Evolutionary conservation across 2,329 filamentous ascomycete species (phyloP), one percentile per base, ranked within the genome.

Genomic region (Alternaria triticimaculans): DNA sequence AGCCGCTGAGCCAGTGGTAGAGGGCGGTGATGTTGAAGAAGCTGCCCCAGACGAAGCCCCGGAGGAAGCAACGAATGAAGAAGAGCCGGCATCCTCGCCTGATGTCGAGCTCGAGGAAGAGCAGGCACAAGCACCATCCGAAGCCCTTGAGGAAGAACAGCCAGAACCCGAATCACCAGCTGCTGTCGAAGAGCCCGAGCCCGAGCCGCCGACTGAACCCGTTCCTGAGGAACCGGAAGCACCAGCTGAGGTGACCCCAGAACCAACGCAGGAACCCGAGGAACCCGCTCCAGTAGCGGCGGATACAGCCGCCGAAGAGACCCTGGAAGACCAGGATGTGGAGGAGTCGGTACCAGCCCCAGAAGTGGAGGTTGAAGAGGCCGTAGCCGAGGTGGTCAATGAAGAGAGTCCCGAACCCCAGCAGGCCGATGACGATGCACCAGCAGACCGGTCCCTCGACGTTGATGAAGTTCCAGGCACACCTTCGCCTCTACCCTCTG

Each of bases 381-480:
- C 18, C 5, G 20, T 28, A 26, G 33, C 23, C 14, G 53, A 56
- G 23, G 21, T 25, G 23, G 41, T 23, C 20, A 46, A 58, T 33
- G 25, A 45, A 26, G 59, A 49, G 6, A 23, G 9, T 44, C 20
- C 30, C n/a, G 55, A 51, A 46, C 25, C 55, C n/a, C 12, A 50
- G 30, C 21, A 23, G 28, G 30, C 18, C 12, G 58, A 51, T 21
- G 55, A 55, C 15, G 60, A 57, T 26, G 28, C 15, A 10, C 45
- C 46, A 3, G 59, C 33, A n/a, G 55, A 65, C 8, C 50, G 28
- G 37, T 44, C 62, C 4, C 41, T 57, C 25, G 55, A 59, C 18
- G 20, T 48, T 53, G 55, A 28, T n/a, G 50, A 60, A 51, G 26
- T 45, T 45, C 18, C 50, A 14, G 53, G 18, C 18, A 15, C 20